These are phyloP conservation scores for Astrothelium subdiscretum DNA, from an alignment of 495 filamentous ascomycete genomes.

Conservation along the genomic window DNA sequence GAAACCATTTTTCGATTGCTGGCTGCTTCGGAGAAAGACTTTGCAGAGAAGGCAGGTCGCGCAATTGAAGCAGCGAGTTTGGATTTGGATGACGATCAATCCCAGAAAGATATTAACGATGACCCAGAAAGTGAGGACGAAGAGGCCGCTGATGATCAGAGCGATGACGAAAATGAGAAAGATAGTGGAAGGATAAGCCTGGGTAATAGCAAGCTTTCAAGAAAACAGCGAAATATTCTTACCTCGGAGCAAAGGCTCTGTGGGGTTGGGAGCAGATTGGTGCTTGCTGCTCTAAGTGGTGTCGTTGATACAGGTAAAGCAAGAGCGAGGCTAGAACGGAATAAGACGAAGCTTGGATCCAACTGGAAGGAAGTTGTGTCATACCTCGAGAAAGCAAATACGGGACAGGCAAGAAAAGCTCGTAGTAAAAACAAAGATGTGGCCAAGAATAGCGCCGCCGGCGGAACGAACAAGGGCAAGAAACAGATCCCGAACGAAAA, in stretches of 20 bases:
- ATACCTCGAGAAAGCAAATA: slow-evolving; percentile 15
- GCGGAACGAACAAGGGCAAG: slow-evolving; percentile 44
- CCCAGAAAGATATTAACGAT: slow-evolving; percentile 41
- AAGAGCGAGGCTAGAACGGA: slow-evolving; percentile 42
- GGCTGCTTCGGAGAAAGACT: slow-evolving; percentile 57
- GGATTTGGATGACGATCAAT: slow-evolving; percentile 31
- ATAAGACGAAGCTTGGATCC: slow-evolving; percentile 12
- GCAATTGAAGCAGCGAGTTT: slow-evolving; percentile 57
- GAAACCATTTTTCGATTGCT: slow-evolving; percentile 61
- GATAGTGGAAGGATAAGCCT: slow-evolving; percentile 37
- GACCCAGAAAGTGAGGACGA: slow-evolving; percentile 51
- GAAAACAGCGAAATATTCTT: slow-evolving; percentile 9
- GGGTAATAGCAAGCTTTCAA: neutral
- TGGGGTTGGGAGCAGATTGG: slow-evolving; percentile 69
- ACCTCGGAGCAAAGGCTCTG: slow-evolving; percentile 62
- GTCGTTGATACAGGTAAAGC: slow-evolving; percentile 56
- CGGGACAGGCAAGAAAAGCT: neutral
- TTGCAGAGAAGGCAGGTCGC: slow-evolving; percentile 55
- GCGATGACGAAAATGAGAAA: slow-evolving; percentile 35
- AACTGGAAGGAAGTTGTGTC: slow-evolving; percentile 17
- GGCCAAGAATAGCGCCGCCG: neutral
- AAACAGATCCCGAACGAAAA: slow-evolving; percentile 60
- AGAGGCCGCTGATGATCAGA: slow-evolving; percentile 32
- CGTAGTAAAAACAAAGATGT: neutral
- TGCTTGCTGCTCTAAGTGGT: slow-evolving; percentile 62